These are phyloP conservation scores for Melanogaster broomeanus DNA, from an alignment of 768 basidiomycete genomes.

Conservation along the genomic window DNA sequence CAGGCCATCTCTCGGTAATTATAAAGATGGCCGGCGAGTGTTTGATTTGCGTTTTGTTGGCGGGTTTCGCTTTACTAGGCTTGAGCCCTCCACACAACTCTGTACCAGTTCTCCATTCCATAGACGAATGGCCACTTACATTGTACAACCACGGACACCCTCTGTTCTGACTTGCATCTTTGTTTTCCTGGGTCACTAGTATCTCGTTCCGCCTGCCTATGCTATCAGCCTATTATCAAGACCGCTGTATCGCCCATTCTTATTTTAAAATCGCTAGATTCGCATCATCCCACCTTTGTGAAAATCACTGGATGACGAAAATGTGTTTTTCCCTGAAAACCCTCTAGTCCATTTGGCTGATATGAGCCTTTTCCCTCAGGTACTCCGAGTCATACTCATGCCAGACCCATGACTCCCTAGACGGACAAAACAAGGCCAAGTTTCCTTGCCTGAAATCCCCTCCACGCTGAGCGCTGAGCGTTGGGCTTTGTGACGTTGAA, in stretches of 20 bases:
- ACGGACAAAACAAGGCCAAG: not conserved
- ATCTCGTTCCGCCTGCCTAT: conserved; percentile 16
- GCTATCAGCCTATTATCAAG: conserved; percentile 27
- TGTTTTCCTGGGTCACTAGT: conserved; percentile 6
- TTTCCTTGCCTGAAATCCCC: not conserved
- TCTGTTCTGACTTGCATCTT: conserved; percentile 6
- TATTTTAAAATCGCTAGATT: conserved; percentile 17
- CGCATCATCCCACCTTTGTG: conserved; percentile 21
- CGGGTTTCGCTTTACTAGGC: conserved; percentile 13
- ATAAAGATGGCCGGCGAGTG: conserved; percentile 15
- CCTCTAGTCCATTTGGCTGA: conserved; percentile 1
- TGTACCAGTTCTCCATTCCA: conserved; percentile 10
- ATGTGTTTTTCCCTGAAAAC: not conserved
- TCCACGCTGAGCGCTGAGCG: too few species aligned
- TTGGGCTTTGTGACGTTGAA: too few species aligned
- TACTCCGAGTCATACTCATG: too few species aligned
- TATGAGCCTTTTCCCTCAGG: not conserved
- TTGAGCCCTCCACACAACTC: conserved; percentile 10
- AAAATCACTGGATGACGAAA: conserved; percentile 21
- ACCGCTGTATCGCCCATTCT: conserved; percentile 20
- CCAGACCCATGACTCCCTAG: not conserved
- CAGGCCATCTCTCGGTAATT: conserved; percentile 22
- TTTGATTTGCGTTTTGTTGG: conserved; percentile 13
- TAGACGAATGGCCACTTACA: conserved; percentile 14
- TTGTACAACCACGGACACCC: conserved; percentile 18